Percentiles rank a stretch among this genome's conserved stretches.
Evolutionary conservation across 1,139 yeast genomes (phyloP).

Genomic region (Yamadazyma jaroonii): DNA sequence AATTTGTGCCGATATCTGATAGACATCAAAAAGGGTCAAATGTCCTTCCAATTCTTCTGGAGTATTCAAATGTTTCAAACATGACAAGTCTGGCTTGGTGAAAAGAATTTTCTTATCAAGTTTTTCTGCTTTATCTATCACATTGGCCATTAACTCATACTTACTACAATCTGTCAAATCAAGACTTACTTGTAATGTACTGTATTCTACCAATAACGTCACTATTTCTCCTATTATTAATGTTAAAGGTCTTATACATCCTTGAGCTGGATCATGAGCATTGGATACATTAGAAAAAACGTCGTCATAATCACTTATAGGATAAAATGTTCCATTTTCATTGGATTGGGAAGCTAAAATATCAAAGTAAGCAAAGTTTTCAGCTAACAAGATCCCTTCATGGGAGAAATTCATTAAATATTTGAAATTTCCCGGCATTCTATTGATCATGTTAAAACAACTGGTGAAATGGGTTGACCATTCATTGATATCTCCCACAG

Average conservation of each 20-base stretch:
- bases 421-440: conserved; percentile 23
- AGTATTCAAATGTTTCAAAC: conserved; percentile 4
- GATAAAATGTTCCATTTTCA: conserved; percentile 23
- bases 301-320: conserved; percentile 17
- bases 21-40: conserved; percentile 5
- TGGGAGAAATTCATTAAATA: conserved; percentile 19
- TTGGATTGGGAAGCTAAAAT: conserved; percentile 26
- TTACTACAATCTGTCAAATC: conserved; percentile 4
- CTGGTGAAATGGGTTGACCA: conserved; percentile 30
- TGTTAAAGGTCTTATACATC: conserved; percentile 11
- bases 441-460: conserved; percentile 26
- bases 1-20: conserved; percentile 4
- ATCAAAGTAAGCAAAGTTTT: conserved; percentile 23
- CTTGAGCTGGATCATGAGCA: conserved; percentile 10
- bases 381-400: conserved; percentile 17
- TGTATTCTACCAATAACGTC: conserved; percentile 9
- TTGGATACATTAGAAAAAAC: conserved; percentile 4
- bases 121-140: conserved; percentile 5
- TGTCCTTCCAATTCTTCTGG: conserved; percentile 7
- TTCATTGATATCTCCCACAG: conserved; percentile 29
- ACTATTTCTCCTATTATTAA: conserved; percentile 10
- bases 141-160: conserved; percentile 1
- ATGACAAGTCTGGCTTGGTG: conserved; percentile 5
- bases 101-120: conserved; percentile 6
- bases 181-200: conserved; percentile 1